These are phyloP conservation scores for Pythium folliculosum DNA, from an alignment of 352 stramenopile genomes.

Conservation along the genomic window DNA sequence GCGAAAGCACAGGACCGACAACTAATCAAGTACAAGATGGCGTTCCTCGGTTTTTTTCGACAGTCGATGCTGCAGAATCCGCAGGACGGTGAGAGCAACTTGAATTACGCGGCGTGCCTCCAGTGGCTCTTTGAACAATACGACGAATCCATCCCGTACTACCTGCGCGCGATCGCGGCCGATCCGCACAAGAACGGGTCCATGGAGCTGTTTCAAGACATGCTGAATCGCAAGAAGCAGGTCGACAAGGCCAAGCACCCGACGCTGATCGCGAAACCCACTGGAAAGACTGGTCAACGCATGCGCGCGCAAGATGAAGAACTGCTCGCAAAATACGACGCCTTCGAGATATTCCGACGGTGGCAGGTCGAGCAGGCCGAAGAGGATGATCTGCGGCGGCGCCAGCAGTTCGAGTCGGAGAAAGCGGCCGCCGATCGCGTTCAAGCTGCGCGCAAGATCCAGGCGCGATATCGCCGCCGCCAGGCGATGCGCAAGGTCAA, in stretches of 20 bases:
- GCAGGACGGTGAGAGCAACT: constrained; percentile 53
- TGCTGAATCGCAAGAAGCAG: constrained; percentile 57
- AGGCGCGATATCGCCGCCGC: constrained; percentile 62
- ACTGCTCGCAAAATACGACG: constrained; percentile 50
- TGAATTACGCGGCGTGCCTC: constrained; percentile 80
- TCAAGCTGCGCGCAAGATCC: constrained; percentile 57
- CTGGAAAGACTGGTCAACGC: constrained; percentile 15
- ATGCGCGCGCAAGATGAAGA: constrained; percentile 35
- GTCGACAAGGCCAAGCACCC: constrained; percentile 31
- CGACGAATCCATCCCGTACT: constrained; percentile 59
- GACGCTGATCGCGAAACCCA: constrained; percentile 32
- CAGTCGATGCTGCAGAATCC: constrained; percentile 73
- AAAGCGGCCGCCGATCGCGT: constrained; percentile 28
- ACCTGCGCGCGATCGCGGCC: constrained; percentile 62
- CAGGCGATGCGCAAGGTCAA: constrained; percentile 55
- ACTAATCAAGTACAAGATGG: constrained; percentile 72
- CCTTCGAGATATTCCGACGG: constrained; percentile 61
- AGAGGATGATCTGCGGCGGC: constrained; percentile 44
- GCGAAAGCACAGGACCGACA: constrained; percentile 57
- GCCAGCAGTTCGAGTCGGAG: constrained; percentile 35
- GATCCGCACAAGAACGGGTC: constrained; percentile 61
- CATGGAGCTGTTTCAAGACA: constrained; percentile 78
- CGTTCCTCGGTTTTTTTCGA: constrained; percentile 77
- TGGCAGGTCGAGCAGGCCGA: constrained; percentile 67
- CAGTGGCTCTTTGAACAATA: constrained; percentile 77